Base-by-base conservation (phyloP, 2,329 filamentous ascomycete genomes). In the Cordyceps cicadae region DNA sequence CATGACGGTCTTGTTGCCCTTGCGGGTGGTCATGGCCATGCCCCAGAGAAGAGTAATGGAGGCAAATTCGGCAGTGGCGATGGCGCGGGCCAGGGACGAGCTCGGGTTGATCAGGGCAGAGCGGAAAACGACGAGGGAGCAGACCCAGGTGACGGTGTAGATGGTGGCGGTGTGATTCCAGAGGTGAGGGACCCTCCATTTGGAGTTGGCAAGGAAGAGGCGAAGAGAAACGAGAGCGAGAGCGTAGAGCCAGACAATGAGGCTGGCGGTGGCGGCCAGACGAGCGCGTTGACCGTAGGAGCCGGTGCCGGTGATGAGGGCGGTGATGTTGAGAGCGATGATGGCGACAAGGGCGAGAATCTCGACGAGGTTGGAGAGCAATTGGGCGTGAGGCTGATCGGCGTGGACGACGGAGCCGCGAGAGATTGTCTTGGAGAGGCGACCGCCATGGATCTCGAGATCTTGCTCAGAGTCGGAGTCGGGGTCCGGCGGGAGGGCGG, bases 101-200 rank as follows among this genome's bases (percentile, higher is more conserved):
- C 78, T 80, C 0, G 90, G 87, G 72, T 94, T 87, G 63, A 97
- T 86, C 62, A 97, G 75, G 57, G 84, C 87, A 3, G 93, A 96
- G 62, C 94, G 90, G 77, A 97, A 94, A 6, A 93, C 75, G 66
- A 91, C 78, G 26, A 93, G 64, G 9, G 81, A 80, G 68, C 92
- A 87, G 5, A 94, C 69, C 91, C 93, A 99, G 71, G 92, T 87
- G 59, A 86, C 77, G 59, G 83, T 82, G 73, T 99, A 99, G 59
- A 99, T 85, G 64, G 82, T 76, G 21, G 91, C 89, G 0, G 94
- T 97, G 74, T 99, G 94, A 70, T 93, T 92, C 94, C 94, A 99
- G 9, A 97, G 77, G 62, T 83, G 81, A 9, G 88, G 87, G 15
- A 94, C 71, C 73, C 72, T 82, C 82, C 76, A 90, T 80, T 79